Base-by-base conservation (phyloP, 768 basidiomycete species). In the Epithele typhae region DNA sequence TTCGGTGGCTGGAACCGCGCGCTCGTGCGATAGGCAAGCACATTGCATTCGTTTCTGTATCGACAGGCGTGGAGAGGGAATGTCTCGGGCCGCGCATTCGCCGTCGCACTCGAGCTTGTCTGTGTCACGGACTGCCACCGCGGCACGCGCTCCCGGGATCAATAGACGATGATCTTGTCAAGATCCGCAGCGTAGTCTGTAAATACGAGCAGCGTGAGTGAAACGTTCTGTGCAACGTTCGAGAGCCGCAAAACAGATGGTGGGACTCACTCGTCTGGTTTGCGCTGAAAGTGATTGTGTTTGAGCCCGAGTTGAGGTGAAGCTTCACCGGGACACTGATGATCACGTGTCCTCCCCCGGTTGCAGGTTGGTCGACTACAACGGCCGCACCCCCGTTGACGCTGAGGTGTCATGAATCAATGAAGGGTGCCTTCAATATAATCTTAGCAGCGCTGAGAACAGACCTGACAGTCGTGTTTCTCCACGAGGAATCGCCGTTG, bases 121-220 rank as follows among this genome's bases (percentile, higher is more conserved):
- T n/a, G n/a, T n/a, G n/a, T n/a, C n/a, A n/a, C n/a, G n/a, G n/a
- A n/a, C n/a, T n/a, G n/a, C n/a, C n/a, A n/a, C n/a, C n/a, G n/a
- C n/a, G n/a, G 27, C 27, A 30, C 23, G 48, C 19, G 37, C 15
- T 15, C n/a, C 14, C 47, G 30, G 30, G 12, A 18, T 58, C 52
- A 60, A 58, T 79, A 82, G 3, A 83, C 79, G 24, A 81, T 65
- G 54, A 82, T 78, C 63, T 73, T 79, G 63, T 81, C 79, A 32
- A 81, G 65, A 54, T 82, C 79, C 10, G 68, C 80, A 12, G 78
- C 80, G 59, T 74, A 81, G 53, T 66, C 78, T 79, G 56, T 44
- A 15, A 24, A 39, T 7, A 17, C 15, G 35, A 7, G 22, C 17
- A 17, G 17, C 3, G 25, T 30, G 27, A 30, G 8, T 36, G 8